Evolutionary conservation across 345 rosid genomes (phyloP).

Genomic region (Citrus glauca): DNA sequence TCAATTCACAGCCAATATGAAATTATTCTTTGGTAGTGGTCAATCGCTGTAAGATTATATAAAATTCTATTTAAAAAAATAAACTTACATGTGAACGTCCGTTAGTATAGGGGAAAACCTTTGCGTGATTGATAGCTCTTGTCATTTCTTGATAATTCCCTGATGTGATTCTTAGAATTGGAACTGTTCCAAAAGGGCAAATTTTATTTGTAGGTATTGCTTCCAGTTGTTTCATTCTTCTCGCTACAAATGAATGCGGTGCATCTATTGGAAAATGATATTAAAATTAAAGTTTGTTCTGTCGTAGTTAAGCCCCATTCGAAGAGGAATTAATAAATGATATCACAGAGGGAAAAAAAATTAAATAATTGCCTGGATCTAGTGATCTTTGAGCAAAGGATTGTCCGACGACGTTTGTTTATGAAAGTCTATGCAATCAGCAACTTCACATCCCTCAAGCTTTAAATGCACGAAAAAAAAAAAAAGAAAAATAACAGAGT

Average conservation of each 20-base stretch:
- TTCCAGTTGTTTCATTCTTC: background rate
- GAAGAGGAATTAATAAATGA: background rate
- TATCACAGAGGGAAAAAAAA: background rate
- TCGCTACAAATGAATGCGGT: background rate
- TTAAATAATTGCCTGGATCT: no score
- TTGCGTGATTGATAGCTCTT: background rate
- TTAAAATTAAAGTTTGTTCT: no score
- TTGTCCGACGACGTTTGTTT: no score
- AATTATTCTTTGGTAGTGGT: no score
- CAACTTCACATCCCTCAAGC: background rate
- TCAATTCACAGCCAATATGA: no score
- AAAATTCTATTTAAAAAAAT: no score
- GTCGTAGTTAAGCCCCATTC: no score
- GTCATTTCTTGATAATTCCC: background rate
- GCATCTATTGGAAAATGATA: background rate
- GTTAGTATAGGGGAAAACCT: background rate
- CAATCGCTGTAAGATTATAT: no score
- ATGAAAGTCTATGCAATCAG: background rate
- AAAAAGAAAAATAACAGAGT: background rate
- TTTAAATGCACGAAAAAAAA: background rate
- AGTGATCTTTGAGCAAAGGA: no score
- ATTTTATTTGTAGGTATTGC: background rate
- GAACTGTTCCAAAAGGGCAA: constrained; percentile 1
- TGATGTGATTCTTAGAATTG: background rate
- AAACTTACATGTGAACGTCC: no score